These are phyloP conservation scores for Pseudogymnoascus pannorum DNA, from an alignment of 2,329 filamentous ascomycete species.

Conservation along the genomic window DNA sequence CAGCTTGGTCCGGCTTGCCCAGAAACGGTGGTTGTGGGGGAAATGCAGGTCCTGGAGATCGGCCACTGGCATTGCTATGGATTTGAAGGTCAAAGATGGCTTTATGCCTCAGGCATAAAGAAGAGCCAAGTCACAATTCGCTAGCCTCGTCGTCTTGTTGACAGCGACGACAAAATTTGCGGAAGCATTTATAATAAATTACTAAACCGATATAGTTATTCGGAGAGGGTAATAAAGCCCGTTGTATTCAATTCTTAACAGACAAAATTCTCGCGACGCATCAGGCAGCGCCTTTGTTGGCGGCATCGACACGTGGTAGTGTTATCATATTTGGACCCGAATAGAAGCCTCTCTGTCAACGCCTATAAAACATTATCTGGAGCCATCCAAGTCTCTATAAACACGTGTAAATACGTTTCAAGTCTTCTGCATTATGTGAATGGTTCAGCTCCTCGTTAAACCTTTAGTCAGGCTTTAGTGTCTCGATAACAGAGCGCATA, in stretches of 20 bases:
- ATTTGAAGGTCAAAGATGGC: constrained; percentile 9
- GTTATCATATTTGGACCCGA: background rate
- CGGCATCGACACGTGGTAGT: background rate
- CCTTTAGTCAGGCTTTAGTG: background rate
- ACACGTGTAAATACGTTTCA: background rate
- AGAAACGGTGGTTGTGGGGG: constrained; percentile 9
- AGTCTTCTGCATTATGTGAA: background rate
- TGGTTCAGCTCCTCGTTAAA: background rate
- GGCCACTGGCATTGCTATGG: constrained; percentile 7
- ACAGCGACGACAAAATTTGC: background rate
- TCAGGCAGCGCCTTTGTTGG: background rate
- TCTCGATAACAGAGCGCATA: background rate
- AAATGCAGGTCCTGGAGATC: constrained; percentile 9
- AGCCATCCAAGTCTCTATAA: background rate
- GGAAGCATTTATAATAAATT: background rate
- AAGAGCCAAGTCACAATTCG: background rate
- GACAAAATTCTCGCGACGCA: background rate
- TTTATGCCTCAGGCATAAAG: constrained; percentile 3
- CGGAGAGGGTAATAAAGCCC: background rate
- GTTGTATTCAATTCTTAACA: background rate
- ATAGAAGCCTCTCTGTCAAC: background rate
- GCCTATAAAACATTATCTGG: background rate
- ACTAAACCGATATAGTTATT: background rate
- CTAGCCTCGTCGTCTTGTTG: background rate
- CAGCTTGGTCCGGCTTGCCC: constrained; percentile 1